phyloP scores from a whole-genome alignment of 768 basidiomycete species.

The Leccinellum luteum region DNA sequence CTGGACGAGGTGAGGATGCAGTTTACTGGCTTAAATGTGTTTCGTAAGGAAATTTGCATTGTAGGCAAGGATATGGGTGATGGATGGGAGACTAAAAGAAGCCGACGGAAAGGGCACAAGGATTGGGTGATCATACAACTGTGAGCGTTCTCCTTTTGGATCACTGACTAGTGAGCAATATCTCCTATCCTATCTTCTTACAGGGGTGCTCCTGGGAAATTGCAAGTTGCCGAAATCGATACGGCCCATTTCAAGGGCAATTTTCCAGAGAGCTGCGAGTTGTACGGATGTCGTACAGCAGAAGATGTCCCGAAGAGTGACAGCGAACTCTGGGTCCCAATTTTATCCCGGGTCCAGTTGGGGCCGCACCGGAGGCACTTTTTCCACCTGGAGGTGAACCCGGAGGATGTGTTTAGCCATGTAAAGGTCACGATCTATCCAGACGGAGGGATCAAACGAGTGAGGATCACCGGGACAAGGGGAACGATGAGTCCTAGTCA shows the following conservation, averaged over 20 bases:
- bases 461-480: constrained; percentile 75
- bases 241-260: constrained; percentile 96
- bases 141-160: constrained; percentile 39
- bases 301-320: constrained; percentile 38
- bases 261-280: constrained; percentile 84
- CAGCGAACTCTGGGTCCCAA: constrained; percentile 58
- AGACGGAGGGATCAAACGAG: constrained; percentile 92
- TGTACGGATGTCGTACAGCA: constrained; percentile 53
- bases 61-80: constrained; percentile 90
- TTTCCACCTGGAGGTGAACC: constrained; percentile 75
- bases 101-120: constrained; percentile 71
- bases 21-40: not conserved
- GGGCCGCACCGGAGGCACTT: constrained; percentile 89
- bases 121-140: constrained; percentile 92
- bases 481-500: constrained; percentile 24
- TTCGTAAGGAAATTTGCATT: not conserved
- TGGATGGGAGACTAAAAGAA: constrained; percentile 98
- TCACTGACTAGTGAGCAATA: not conserved
- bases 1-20: constrained; percentile 67
- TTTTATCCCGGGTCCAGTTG: constrained; percentile 76
- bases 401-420: constrained; percentile 67
- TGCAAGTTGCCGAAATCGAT: constrained; percentile 85
- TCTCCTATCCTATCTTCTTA: not conserved
- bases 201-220: constrained; percentile 70
- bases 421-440: constrained; percentile 88